These are phyloP conservation scores for Macadamia integrifolia DNA, from an alignment of 164 flowering plant species.

Conservation along the genomic window DNA sequence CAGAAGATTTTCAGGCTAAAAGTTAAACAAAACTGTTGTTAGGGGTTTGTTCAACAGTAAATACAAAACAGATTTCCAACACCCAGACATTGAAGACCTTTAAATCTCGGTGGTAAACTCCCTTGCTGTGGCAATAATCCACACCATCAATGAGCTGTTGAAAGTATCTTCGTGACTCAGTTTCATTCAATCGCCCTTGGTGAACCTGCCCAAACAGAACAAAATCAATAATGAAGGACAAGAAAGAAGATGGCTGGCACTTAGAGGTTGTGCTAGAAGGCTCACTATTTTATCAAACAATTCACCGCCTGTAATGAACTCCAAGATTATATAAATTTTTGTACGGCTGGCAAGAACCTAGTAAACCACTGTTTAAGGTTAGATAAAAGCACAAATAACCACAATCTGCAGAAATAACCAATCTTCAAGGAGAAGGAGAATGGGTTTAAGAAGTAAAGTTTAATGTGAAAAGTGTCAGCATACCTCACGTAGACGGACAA, in stretches of 20 bases:
- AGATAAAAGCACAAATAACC: slow-evolving; percentile 1
- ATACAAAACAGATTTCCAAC: slow-evolving; percentile 6
- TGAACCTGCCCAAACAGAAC: slow-evolving; percentile 46
- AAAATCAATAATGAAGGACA: not conserved
- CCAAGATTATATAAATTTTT: slow-evolving; percentile 51
- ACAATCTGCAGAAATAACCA: too few relatives aligned
- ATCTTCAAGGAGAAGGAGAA: too few relatives aligned
- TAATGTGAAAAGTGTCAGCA: not conserved
- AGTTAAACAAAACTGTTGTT: slow-evolving; percentile 6
- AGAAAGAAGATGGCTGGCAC: slow-evolving; percentile 3
- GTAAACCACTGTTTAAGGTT: not conserved
- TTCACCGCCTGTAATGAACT: slow-evolving; percentile 86
- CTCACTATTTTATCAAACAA: slow-evolving; percentile 97
- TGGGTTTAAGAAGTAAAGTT: too few relatives aligned
- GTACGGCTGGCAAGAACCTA: slow-evolving; percentile 97
- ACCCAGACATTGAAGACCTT: slow-evolving; percentile 50
- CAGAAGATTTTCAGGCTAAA: slow-evolving; percentile 97
- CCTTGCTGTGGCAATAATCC: slow-evolving; percentile 61
- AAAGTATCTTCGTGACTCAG: slow-evolving; percentile 75
- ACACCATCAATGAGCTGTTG: slow-evolving; percentile 82
- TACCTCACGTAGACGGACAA: slow-evolving; percentile 94
- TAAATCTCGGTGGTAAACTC: slow-evolving; percentile 94
- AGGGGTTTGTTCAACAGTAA: slow-evolving; percentile 14
- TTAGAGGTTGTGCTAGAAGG: slow-evolving; percentile 12
- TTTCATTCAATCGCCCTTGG: slow-evolving; percentile 84